A percentile compares a stretch with the other conserved stretches of the same genome.
Conservation (phyloP, 2,329 filamentous ascomycete species). For the Ceratocystis papillata region DNA sequence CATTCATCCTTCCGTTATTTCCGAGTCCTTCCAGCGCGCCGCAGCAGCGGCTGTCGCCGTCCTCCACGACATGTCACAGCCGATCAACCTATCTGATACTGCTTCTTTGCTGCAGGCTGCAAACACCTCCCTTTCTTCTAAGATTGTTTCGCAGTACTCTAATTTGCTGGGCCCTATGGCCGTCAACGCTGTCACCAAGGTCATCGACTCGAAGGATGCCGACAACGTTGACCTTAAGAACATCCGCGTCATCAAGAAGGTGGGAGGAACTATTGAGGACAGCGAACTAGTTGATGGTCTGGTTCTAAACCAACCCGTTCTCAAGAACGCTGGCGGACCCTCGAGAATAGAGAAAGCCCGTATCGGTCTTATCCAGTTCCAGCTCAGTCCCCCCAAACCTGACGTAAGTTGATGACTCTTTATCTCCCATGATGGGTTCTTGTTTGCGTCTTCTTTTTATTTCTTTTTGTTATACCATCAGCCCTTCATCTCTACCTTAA, state of each 20-base stretch:
- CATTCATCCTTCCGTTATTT: constrained; percentile 95
- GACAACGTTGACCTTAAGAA: constrained; percentile 96
- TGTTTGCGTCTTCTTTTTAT: background rate
- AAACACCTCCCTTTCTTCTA: constrained; percentile 92
- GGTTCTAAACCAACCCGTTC: constrained; percentile 80
- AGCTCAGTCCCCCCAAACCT: constrained; percentile 93
- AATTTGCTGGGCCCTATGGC: constrained; percentile 95
- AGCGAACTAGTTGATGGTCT: constrained; percentile 94
- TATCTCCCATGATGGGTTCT: background rate
- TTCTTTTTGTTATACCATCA: too few relatives aligned
- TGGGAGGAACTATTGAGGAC: constrained; percentile 95
- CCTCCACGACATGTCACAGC: constrained; percentile 90
- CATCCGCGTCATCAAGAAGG: constrained; percentile 94
- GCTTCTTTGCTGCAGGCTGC: constrained; percentile 88
- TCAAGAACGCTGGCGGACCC: constrained; percentile 88
- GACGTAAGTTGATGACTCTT: constrained; percentile 51
- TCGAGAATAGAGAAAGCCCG: constrained; percentile 91
- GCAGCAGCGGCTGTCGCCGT: constrained; percentile 79
- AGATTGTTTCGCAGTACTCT: constrained; percentile 96
- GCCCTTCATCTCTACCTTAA: too few relatives aligned
- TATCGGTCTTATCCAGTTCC: constrained; percentile 97
- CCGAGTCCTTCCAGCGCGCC: constrained; percentile 92
- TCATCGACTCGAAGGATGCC: constrained; percentile 88
- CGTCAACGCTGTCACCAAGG: constrained; percentile 89
- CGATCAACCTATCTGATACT: constrained; percentile 79